Base-by-base conservation (phyloP, 805 yeast genomes). In the Spathaspora boniae region DNA sequence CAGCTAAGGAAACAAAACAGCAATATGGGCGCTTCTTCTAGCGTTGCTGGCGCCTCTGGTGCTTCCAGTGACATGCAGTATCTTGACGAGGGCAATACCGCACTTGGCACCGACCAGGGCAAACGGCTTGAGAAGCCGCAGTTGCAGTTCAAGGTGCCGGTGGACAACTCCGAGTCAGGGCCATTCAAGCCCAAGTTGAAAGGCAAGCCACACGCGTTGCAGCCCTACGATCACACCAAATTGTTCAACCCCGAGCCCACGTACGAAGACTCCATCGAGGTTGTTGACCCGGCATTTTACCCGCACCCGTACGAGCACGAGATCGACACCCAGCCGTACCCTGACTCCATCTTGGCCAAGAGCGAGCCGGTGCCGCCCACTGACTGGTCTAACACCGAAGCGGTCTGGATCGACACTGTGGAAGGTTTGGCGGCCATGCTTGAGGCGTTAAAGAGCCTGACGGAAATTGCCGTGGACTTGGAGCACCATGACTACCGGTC, bases 401-500 rank as follows among this genome's bases (percentile, higher is more conserved):
- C 91, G 9, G 70, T 65, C 2, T 86, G 93, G 86, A 84, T 93
- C 0, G 88, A 84, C 44, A 68, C 72, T 1, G 58, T 63, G 1
- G 78, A 70, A 16, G 60, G 65, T 16, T 55, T 93, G 17, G 48
- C 61, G 1, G 57, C 53, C 5, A 74, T 93, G 82, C 44, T 86
- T 1, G 53, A 60, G 1, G 73, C 70, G 5, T 65, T 93, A 29
- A 54, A 58, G 34, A 51, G 56, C 3, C 68, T 70, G 38, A 60
- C 67, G 2, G 95, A 78, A 37, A 75, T 93, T 26, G 98, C 98
- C 2, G 82, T 93, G 11, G 99, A 93, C 69, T 73, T 93, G 42
- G 99, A 93, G 54, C 98, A 93, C 59, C 98, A 93, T 54, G 97
- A 89, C 53, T 83, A 75, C 55, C 73, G 97, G 56, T 72, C 96